These are phyloP conservation scores for Eragrostis nindensis DNA, from an alignment of 176 grass and related monocot species.

Conservation along the genomic window DNA sequence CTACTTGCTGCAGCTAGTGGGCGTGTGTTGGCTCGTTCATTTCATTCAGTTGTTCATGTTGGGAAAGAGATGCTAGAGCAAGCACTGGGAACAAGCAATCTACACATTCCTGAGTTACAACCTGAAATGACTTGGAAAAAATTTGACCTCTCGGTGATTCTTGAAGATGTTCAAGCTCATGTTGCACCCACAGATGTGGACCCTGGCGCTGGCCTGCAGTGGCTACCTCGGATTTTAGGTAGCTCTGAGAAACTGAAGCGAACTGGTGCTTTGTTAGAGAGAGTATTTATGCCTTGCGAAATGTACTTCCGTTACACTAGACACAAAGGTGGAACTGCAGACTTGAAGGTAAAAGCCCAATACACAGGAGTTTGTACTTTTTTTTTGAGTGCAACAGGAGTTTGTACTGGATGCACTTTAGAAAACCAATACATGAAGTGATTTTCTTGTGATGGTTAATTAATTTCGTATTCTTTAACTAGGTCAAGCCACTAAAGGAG, in stretches of 20 bases:
- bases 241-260: slow-evolving; percentile 87
- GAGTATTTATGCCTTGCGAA: slow-evolving; percentile 98
- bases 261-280: slow-evolving; percentile 93
- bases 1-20: slow-evolving; percentile 96
- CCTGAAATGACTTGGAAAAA: slow-evolving; percentile 98
- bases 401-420: slow-evolving; percentile 25
- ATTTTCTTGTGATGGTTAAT: slow-evolving; percentile 40
- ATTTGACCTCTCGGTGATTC: slow-evolving; percentile 78
- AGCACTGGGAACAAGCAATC: slow-evolving; percentile 76
- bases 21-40: slow-evolving; percentile 84
- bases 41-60: slow-evolving; percentile 96
- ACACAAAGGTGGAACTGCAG: slow-evolving; percentile 95
- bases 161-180: slow-evolving; percentile 99
- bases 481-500: slow-evolving; percentile 98
- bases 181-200: slow-evolving; percentile 98
- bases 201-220: slow-evolving; percentile 97
- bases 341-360: slow-evolving; percentile 71
- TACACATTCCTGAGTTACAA: slow-evolving; percentile 73
- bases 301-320: slow-evolving; percentile 98
- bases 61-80: slow-evolving; percentile 96
- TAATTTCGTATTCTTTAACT: slow-evolving; percentile 23
- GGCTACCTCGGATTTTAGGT: slow-evolving; percentile 83
- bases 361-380: background rate
- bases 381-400: too few relatives aligned
- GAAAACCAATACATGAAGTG: too few relatives aligned